These are phyloP conservation scores for Cyberlindnera maclurae DNA, from an alignment of 805 yeast species.

Conservation along the genomic window DNA sequence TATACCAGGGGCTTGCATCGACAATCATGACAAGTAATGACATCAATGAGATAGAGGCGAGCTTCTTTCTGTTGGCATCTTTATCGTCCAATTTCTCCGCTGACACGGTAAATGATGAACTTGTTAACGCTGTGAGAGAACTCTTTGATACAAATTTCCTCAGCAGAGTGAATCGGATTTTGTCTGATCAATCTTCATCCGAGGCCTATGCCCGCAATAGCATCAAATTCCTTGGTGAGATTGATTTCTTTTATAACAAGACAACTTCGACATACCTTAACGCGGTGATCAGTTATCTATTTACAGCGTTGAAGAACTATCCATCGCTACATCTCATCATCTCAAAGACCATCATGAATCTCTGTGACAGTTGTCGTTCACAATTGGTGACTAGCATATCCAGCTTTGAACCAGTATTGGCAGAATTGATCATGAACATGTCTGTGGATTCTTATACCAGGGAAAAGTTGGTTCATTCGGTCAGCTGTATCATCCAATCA, in stretches of 20 bases:
- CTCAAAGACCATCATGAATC: conserved; percentile 50
- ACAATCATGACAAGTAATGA: conserved; percentile 27
- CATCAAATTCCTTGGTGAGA: conserved; percentile 50
- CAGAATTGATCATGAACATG: conserved; percentile 37
- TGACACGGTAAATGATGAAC: conserved; percentile 9
- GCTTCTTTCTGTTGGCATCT: conserved; percentile 50
- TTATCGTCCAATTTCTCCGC: conserved; percentile 44
- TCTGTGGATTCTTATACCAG: conserved; percentile 40
- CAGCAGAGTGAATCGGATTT: conserved; percentile 8
- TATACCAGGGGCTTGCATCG: conserved; percentile 38
- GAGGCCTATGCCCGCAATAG: conserved; percentile 37
- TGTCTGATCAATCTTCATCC: conserved; percentile 11
- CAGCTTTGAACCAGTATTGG: conserved; percentile 39
- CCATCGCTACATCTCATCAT: conserved; percentile 30
- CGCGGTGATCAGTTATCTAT: conserved; percentile 48
- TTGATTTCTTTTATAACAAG: conserved; percentile 51
- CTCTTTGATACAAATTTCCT: conserved; percentile 28
- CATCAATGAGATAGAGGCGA: conserved; percentile 46
- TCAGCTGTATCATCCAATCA: conserved; percentile 55
- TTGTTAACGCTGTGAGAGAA: conserved; percentile 16
- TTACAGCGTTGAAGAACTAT: conserved; percentile 29
- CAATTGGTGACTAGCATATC: conserved; percentile 37
- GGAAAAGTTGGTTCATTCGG: conserved; percentile 54
- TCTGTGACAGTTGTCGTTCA: conserved; percentile 47
- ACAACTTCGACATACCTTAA: conserved; percentile 41